These are phyloP conservation scores for Coprinellus micaceus DNA, from an alignment of 768 basidiomycete genomes.

Conservation along the genomic window DNA sequence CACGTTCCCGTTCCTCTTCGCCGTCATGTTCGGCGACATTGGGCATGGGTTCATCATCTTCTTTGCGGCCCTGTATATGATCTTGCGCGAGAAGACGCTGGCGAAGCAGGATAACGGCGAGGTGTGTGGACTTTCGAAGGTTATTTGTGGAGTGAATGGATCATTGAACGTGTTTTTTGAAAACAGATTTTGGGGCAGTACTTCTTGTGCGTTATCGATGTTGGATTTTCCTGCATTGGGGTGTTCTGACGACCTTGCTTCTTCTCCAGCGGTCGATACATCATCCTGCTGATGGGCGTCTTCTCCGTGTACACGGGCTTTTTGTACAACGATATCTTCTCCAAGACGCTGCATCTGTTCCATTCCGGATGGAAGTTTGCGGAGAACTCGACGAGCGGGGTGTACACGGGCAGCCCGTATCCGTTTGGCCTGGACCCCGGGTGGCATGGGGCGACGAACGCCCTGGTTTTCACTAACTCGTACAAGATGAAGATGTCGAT, in stretches of 20 bases:
- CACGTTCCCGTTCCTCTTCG: conserved; percentile 98
- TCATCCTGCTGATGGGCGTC: conserved; percentile 95
- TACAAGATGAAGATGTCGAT: conserved; percentile 99
- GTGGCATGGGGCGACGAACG: conserved; percentile 93
- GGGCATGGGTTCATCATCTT: conserved; percentile 90
- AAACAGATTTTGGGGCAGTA: conserved; percentile 85
- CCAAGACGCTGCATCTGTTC: conserved; percentile 84
- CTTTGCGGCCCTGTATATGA: conserved; percentile 76
- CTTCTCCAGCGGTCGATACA: conserved; percentile 83
- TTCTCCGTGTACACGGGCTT: conserved; percentile 97
- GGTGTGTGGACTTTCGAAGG: conserved; percentile 36
- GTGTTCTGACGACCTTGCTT: conserved; percentile 15
- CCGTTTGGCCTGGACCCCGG: conserved; percentile 91
- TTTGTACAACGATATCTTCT: conserved; percentile 99
- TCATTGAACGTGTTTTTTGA: too few species aligned
- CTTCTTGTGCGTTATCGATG: conserved; percentile 81
- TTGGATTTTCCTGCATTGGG: conserved; percentile 5
- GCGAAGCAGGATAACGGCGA: conserved; percentile 73
- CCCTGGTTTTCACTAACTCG: conserved; percentile 91
- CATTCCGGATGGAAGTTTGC: conserved; percentile 85
- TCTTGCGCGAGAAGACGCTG: conserved; percentile 77
- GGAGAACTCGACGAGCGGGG: conserved; percentile 44
- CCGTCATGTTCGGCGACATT: conserved; percentile 99
- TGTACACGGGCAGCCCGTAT: conserved; percentile 70
- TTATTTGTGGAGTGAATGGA: too few species aligned